These are phyloP conservation scores for Auriscalpium microsporum DNA, from an alignment of 768 basidiomycete genomes.

Conservation along the genomic window DNA sequence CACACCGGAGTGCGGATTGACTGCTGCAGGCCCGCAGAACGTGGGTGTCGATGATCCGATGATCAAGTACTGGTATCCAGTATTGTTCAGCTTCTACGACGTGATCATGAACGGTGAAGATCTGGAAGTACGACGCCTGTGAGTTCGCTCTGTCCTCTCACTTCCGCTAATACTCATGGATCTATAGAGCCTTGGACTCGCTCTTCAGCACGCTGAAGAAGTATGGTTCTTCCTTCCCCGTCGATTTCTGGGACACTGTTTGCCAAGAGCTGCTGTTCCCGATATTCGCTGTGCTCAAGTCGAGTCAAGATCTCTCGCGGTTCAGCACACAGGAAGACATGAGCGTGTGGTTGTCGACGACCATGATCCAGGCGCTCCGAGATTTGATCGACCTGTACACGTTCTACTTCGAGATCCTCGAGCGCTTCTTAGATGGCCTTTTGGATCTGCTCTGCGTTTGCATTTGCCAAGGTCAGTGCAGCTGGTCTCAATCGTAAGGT, in stretches of 20 bases:
- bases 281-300: constrained; percentile 93
- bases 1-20: constrained; percentile 57
- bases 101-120: constrained; percentile 99
- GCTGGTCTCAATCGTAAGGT: neutral
- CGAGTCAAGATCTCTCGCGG: constrained; percentile 83
- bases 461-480: constrained; percentile 86
- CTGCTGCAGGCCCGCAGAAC: constrained; percentile 25
- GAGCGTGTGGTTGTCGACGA: constrained; percentile 98
- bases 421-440: constrained; percentile 86
- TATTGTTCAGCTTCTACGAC: constrained; percentile 96
- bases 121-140: constrained; percentile 94
- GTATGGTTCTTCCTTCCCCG: constrained; percentile 75
- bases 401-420: constrained; percentile 86
- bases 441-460: constrained; percentile 90
- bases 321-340: constrained; percentile 97
- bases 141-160: constrained; percentile 26
- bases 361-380: constrained; percentile 95
- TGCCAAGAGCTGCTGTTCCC: constrained; percentile 96
- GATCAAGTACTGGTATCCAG: constrained; percentile 96
- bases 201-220: constrained; percentile 90
- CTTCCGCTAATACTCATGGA: neutral
- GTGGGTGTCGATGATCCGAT: constrained; percentile 66
- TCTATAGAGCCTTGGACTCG: constrained; percentile 77
- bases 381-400: constrained; percentile 95
- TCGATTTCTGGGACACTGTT: constrained; percentile 97